Percentiles rank a stretch among this genome's conserved stretches.
Evolutionary conservation across 345 rosid genomes (phyloP).

Genomic region (Gossypium herbaceum): DNA sequence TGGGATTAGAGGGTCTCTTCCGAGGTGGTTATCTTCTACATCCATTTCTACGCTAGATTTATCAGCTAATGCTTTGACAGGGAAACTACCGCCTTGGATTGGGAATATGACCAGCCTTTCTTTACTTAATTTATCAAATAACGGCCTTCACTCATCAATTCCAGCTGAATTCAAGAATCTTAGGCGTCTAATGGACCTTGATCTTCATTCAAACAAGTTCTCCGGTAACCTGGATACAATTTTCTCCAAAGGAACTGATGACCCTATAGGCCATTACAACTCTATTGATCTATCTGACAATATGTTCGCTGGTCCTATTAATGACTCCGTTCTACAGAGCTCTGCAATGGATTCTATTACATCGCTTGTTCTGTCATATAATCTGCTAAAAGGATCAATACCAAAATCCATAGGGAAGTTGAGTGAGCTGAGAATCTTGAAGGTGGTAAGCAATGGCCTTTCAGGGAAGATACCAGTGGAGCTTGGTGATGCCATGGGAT

Average conservation of each 20-base stretch:
- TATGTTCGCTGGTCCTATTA: constrained; percentile 39
- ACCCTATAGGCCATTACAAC: constrained; percentile 48
- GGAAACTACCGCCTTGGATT: constrained; percentile 45
- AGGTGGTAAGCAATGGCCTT: constrained; percentile 30
- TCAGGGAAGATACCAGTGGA: constrained; percentile 44
- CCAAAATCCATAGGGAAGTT: constrained; percentile 41
- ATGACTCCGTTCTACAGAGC: constrained; percentile 29
- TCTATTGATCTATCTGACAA: constrained; percentile 48
- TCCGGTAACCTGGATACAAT: constrained; percentile 31
- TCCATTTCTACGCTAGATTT: constrained; percentile 46
- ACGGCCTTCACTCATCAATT: constrained; percentile 40
- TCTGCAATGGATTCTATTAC: constrained; percentile 37
- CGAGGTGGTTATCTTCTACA: constrained; percentile 43
- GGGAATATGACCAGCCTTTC: constrained; percentile 51
- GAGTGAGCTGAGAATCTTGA: constrained; percentile 30
- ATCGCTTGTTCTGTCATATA: constrained; percentile 41
- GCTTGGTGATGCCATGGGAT: constrained; percentile 34
- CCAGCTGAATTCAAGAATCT: constrained; percentile 50
- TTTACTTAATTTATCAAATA: constrained; percentile 51
- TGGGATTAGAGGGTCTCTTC: constrained; percentile 43
- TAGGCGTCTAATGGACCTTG: constrained; percentile 52
- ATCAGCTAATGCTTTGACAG: constrained; percentile 46
- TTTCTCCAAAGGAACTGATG: constrained; percentile 33
- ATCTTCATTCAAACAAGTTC: constrained; percentile 58
- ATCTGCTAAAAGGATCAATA: constrained; percentile 40